Conservation (phyloP, 2,329 filamentous ascomycete genomes). For the Aspergillus latus region DNA sequence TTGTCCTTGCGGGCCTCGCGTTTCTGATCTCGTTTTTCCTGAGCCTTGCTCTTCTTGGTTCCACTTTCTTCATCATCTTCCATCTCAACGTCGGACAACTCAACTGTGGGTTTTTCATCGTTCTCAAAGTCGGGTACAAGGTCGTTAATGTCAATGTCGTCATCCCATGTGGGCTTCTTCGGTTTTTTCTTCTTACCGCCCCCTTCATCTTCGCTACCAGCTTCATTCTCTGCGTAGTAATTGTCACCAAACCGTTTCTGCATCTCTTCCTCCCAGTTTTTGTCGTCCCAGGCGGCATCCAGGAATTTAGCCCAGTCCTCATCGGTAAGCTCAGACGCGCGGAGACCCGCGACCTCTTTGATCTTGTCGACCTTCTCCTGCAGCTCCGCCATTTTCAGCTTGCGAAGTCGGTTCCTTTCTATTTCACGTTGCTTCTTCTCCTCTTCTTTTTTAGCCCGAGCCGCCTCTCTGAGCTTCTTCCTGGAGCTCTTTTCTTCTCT, state of each 20-base stretch:
- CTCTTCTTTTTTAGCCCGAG: slow-evolving; percentile 73
- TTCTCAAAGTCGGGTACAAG: slow-evolving; percentile 86
- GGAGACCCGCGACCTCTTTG: slow-evolving; percentile 81
- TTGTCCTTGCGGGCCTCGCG: slow-evolving; percentile 75
- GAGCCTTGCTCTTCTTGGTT: slow-evolving; percentile 47
- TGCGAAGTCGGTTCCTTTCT: slow-evolving; percentile 79
- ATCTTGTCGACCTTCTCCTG: slow-evolving; percentile 85
- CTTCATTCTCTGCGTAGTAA: slow-evolving; percentile 75
- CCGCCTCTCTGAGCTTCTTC: slow-evolving; percentile 74
- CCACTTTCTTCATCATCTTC: slow-evolving; percentile 40
- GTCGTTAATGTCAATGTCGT: slow-evolving; percentile 96
- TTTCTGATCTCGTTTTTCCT: slow-evolving; percentile 60
- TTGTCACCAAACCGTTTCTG: slow-evolving; percentile 80
- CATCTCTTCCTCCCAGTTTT: slow-evolving; percentile 91
- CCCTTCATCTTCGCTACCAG: slow-evolving; percentile 46
- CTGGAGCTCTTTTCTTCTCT: slow-evolving; percentile 76
- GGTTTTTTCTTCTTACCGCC: slow-evolving; percentile 59
- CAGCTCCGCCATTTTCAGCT: slow-evolving; percentile 86
- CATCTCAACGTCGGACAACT: slow-evolving; percentile 56
- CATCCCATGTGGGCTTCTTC: slow-evolving; percentile 90
- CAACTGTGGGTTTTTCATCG: slow-evolving; percentile 56
- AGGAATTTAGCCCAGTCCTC: slow-evolving; percentile 83
- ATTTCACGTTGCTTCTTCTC: slow-evolving; percentile 73
- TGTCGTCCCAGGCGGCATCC: slow-evolving; percentile 84
- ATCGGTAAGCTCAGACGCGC: slow-evolving; percentile 64